Conservation (phyloP, 768 basidiomycete genomes). For the Pleurotus giganteus region DNA sequence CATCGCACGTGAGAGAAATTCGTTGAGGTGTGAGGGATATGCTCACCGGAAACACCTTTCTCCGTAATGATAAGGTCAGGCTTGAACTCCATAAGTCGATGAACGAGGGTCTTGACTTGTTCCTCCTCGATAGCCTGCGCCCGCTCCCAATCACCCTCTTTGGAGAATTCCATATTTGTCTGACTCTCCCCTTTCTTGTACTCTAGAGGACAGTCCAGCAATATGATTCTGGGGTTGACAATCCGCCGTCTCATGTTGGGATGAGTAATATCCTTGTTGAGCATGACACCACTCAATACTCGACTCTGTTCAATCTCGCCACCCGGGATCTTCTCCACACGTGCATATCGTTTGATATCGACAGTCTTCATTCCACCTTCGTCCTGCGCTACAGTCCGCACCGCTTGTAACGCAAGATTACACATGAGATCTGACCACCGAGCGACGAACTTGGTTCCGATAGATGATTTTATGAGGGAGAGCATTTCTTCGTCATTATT, state of each 20-base stretch:
- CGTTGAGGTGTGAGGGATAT: background rate
- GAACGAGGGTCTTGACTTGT: constrained; percentile 86
- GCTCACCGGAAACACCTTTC: constrained; percentile 93
- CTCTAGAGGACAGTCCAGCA: constrained; percentile 93
- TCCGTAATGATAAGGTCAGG: constrained; percentile 95
- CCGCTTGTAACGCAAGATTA: constrained; percentile 87
- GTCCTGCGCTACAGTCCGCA: constrained; percentile 82
- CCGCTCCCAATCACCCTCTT: constrained; percentile 90
- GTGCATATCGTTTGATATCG: constrained; percentile 96
- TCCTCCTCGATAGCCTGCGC: constrained; percentile 96
- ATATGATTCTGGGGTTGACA: constrained; percentile 80
- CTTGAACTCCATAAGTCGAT: constrained; percentile 87
- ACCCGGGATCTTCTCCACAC: constrained; percentile 96
- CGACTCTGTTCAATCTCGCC: constrained; percentile 93
- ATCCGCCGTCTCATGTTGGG: constrained; percentile 95
- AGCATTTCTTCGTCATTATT: constrained; percentile 90
- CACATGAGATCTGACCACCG: constrained; percentile 99
- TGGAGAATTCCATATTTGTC: constrained; percentile 97
- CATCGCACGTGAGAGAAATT: background rate
- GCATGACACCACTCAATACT: constrained; percentile 89
- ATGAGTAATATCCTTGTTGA: constrained; percentile 99
- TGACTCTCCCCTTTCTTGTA: constrained; percentile 99
- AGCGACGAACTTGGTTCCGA: constrained; percentile 96
- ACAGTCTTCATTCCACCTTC: constrained; percentile 81
- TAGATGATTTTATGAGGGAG: constrained; percentile 94